Base-by-base conservation (phyloP, 768 basidiomycete genomes). In the Kwoniella sp. region DNA sequence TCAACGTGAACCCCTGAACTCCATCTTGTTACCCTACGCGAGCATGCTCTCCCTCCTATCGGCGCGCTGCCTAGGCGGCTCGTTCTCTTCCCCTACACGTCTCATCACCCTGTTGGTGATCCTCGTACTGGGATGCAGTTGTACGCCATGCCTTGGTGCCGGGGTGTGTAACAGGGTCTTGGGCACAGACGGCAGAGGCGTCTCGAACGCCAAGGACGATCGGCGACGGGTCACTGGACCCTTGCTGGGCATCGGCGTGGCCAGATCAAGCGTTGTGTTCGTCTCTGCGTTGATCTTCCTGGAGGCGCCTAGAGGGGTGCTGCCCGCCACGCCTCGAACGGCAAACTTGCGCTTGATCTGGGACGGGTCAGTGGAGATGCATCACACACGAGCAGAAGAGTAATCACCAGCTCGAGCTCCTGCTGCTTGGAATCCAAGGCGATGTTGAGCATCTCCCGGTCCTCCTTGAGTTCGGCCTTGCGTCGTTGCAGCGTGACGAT, bases 381-480 rank as follows among this genome's bases (percentile, higher is more conserved):
- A 31, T 39, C 20, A 32, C 27, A n/a, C 39, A 34, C 31, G 39
- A 31, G 39, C 27, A 43, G 17, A 22, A 39, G 29, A 22, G n/a
- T 7, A 36, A 79, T 46, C 53, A 95, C 91, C 73, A 92, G 69
- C 69, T 93, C 89, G 32, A 95, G 76, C 71, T 93, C 91, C 71
- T 92, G 89, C 65, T 95, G 91, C 75, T 95, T 95, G 22, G 89
- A 84, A 73, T 92, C 89, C 47, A 95, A 75, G 0, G 90, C 91
- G 29, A 92, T 89, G 63, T 93, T 91, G 62, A 93, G 75, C n/a
- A 87, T 86, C 41, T 80, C 74, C 19, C 86, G 71, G 72, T 93
- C 90, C 36, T 90, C 85, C 71, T 85, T 84, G 56, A 85, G 80
- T 65, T 83, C 78, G 0, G 77, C 76, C 32, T 81, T 78, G 62